phyloP scores from a whole-genome alignment of 768 basidiomycete species.

The Naganishia friedmannii region DNA sequence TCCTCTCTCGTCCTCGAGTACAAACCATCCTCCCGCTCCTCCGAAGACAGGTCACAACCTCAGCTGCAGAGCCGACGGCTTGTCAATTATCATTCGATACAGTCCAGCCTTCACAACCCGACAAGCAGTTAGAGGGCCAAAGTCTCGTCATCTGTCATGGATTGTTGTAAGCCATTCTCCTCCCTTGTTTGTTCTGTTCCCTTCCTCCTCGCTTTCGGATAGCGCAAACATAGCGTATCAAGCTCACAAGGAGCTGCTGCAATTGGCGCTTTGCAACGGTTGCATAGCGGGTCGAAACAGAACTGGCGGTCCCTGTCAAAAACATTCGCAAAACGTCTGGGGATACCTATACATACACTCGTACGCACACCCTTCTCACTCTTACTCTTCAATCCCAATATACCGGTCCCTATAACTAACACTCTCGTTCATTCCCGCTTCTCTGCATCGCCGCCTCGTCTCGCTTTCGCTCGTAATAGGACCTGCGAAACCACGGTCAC shows the following conservation, averaged over 20 bases:
- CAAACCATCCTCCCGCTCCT: no score
- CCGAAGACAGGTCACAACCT: not conserved
- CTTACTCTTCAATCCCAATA: no score
- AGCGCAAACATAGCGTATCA: no score
- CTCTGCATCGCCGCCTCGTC: not conserved
- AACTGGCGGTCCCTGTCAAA: conserved; percentile 84
- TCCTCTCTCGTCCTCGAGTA: not conserved
- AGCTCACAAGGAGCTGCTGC: no score
- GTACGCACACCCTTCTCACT: conserved; percentile 52
- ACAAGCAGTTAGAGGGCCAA: conserved; percentile 14
- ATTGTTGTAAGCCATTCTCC: conserved; percentile 42
- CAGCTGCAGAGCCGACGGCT: not conserved
- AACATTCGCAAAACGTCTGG: conserved; percentile 64
- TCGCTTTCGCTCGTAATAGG: conserved; percentile 58
- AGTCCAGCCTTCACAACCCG: not conserved
- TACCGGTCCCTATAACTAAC: no score
- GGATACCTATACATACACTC: conserved; percentile 69
- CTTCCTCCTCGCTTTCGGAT: no score
- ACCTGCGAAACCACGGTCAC: conserved; percentile 83
- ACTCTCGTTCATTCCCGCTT: not conserved
- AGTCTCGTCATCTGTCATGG: conserved; percentile 49
- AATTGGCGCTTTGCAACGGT: no score
- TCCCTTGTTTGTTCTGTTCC: not conserved
- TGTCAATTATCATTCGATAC: conserved; percentile 3
- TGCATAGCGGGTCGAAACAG: conserved; percentile 72